These are phyloP conservation scores for Yarrowia hollandica DNA, from an alignment of 805 yeast species.

Conservation along the genomic window DNA sequence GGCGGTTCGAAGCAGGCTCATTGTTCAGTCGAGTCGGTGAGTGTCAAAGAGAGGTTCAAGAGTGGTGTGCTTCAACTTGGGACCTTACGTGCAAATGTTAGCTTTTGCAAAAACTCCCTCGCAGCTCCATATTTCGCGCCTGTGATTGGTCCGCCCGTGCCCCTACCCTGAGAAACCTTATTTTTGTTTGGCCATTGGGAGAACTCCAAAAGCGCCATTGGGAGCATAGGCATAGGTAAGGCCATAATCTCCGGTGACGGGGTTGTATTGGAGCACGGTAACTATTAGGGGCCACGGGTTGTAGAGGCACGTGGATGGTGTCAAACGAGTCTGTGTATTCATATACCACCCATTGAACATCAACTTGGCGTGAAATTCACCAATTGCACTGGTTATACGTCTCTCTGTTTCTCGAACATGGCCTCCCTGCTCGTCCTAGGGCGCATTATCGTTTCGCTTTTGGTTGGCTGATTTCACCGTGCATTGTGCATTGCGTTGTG, in stretches of 20 bases:
- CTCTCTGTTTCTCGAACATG: too few relatives aligned
- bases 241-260: too few relatives aligned
- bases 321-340: too few relatives aligned
- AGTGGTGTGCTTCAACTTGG: conserved; percentile 27
- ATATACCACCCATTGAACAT: too few relatives aligned
- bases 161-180: conserved; percentile 11
- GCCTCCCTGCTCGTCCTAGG: background rate
- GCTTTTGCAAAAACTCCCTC: conserved; percentile 29
- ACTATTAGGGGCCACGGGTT: too few relatives aligned
- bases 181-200: conserved; percentile 12
- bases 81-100: conserved; percentile 27
- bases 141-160: conserved; percentile 4
- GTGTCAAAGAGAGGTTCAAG: conserved; percentile 23
- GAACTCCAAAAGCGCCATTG: background rate
- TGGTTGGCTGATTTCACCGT: conserved; percentile 18
- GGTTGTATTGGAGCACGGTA: too few relatives aligned
- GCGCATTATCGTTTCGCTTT: conserved; percentile 20
- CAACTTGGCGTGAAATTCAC: too few relatives aligned
- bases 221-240: too few relatives aligned
- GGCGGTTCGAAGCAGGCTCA: conserved; percentile 29
- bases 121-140: conserved; percentile 12
- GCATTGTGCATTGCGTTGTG: too few relatives aligned
- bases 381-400: too few relatives aligned
- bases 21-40: conserved; percentile 21
- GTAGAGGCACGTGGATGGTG: too few relatives aligned